Evolutionary conservation across 148 eudicot species (phyloP).

Genomic region (Nepenthes mirabilis): DNA sequence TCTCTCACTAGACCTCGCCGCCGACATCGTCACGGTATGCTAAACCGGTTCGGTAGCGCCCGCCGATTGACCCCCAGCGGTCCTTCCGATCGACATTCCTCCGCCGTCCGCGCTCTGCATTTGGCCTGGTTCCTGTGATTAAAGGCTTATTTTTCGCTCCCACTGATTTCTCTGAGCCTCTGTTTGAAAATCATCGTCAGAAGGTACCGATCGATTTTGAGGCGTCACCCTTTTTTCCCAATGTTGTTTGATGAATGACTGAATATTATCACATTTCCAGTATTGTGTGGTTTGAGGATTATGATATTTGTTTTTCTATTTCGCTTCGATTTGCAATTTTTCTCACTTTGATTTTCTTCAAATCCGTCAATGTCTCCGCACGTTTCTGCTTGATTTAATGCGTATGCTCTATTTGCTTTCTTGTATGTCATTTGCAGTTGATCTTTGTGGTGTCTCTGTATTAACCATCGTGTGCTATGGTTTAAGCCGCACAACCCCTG

Average conservation of each 20-base stretch:
- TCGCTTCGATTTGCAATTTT: no score
- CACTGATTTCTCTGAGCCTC: background rate
- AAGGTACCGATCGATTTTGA: background rate
- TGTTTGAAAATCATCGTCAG: background rate
- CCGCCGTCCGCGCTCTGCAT: background rate
- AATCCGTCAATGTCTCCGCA: no score
- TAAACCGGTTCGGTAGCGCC: constrained; percentile 28
- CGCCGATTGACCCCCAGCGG: constrained; percentile 3
- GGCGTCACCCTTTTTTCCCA: constrained; percentile 1
- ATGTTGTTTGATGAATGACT: constrained; percentile 1
- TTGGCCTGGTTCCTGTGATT: background rate
- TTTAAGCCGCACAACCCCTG: no score
- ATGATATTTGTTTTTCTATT: no score
- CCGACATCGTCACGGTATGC: constrained; percentile 48
- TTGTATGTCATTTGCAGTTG: no score
- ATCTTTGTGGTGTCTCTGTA: no score
- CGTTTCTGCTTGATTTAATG: no score
- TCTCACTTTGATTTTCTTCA: no score
- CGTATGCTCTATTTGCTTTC: no score
- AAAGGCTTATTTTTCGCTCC: background rate
- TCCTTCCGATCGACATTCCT: constrained; percentile 1
- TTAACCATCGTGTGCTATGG: no score
- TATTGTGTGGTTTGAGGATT: background rate
- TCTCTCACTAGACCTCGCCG: constrained; percentile 15
- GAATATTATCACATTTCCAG: background rate